Evolutionary conservation across 2,329 filamentous ascomycete species (phyloP).

Genomic region (Stagonosporopsis tanaceti): DNA sequence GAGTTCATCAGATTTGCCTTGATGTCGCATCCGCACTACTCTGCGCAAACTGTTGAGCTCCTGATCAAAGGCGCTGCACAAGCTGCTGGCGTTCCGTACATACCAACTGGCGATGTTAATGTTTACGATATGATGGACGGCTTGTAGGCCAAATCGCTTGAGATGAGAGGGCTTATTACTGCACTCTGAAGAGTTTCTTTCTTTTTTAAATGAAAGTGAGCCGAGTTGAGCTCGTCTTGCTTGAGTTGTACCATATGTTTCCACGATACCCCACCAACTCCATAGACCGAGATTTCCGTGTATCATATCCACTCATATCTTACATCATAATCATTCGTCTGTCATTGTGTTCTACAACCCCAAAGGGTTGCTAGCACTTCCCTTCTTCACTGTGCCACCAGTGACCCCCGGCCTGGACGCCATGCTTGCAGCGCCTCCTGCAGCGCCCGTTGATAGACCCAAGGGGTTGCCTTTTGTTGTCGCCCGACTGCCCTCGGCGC

Average conservation of each 20-base stretch:
- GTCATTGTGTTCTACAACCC: slow-evolving; percentile 42
- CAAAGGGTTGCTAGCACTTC: slow-evolving; percentile 53
- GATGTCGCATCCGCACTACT: slow-evolving; percentile 25
- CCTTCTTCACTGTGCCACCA: slow-evolving; percentile 38
- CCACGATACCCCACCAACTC: slow-evolving; percentile 28
- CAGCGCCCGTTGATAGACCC: slow-evolving; percentile 48
- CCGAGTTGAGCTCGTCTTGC: not conserved
- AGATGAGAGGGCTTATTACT: not conserved
- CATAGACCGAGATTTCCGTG: slow-evolving; percentile 11
- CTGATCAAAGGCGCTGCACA: slow-evolving; percentile 41
- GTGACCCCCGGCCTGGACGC: slow-evolving; percentile 30
- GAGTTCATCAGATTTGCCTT: slow-evolving; percentile 44
- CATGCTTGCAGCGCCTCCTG: slow-evolving; percentile 42
- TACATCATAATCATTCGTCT: slow-evolving; percentile 1
- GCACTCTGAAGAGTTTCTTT: not conserved
- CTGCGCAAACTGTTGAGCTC: slow-evolving; percentile 36
- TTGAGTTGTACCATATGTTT: slow-evolving; percentile 14
- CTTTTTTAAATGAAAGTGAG: not conserved
- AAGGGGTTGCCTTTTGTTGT: slow-evolving; percentile 57
- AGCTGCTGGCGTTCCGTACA: slow-evolving; percentile 34
- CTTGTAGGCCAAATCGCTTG: not conserved
- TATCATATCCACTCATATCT: slow-evolving; percentile 10
- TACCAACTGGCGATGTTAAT: slow-evolving; percentile 41
- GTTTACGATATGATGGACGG: not conserved
- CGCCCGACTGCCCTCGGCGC: slow-evolving; percentile 54